Conservation (phyloP, 2,329 filamentous ascomycete genomes). For the Escovopsis sp. region DNA sequence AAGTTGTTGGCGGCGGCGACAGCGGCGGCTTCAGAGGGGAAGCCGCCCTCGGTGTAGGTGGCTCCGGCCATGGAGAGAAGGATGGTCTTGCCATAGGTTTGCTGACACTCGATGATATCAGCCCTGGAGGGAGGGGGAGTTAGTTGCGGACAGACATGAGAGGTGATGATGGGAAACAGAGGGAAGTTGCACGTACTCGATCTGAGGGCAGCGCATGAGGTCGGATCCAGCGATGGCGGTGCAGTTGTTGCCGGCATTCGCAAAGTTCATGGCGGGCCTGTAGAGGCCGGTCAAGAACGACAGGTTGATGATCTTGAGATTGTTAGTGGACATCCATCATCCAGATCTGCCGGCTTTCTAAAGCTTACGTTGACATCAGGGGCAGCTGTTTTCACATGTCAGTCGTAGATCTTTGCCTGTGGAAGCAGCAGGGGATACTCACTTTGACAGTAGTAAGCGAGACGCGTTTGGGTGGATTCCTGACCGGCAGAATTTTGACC, state of each 20-base stretch:
- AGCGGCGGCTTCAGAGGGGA: slow-evolving; percentile 36
- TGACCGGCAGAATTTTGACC: slow-evolving; percentile 46
- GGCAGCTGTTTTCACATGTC: neutral
- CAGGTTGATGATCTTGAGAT: slow-evolving; percentile 36
- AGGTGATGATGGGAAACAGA: too few relatives aligned
- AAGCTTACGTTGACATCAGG: slow-evolving; percentile 2
- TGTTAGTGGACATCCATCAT: too few relatives aligned
- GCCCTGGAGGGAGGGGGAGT: slow-evolving; percentile 14
- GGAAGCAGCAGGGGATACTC: slow-evolving; percentile 12
- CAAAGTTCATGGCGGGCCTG: slow-evolving; percentile 44
- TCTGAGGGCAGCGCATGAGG: slow-evolving; percentile 46
- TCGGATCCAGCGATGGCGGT: slow-evolving; percentile 31
- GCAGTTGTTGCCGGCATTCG: slow-evolving; percentile 47
- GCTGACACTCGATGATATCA: slow-evolving; percentile 46
- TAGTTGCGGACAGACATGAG: neutral
- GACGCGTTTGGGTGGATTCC: slow-evolving; percentile 32
- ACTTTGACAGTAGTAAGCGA: slow-evolving; percentile 46
- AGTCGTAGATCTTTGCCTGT: neutral
- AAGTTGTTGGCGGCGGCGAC: slow-evolving; percentile 42
- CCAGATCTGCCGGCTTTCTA: neutral
- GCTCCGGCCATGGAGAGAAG: slow-evolving; percentile 57
- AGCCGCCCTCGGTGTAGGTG: slow-evolving; percentile 55
- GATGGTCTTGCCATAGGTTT: slow-evolving; percentile 47
- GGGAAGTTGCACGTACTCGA: slow-evolving; percentile 36
- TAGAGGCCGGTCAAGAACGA: slow-evolving; percentile 47